Base-by-base conservation (phyloP, 2,329 filamentous ascomycete genomes). In the Ophiostoma montium region DNA sequence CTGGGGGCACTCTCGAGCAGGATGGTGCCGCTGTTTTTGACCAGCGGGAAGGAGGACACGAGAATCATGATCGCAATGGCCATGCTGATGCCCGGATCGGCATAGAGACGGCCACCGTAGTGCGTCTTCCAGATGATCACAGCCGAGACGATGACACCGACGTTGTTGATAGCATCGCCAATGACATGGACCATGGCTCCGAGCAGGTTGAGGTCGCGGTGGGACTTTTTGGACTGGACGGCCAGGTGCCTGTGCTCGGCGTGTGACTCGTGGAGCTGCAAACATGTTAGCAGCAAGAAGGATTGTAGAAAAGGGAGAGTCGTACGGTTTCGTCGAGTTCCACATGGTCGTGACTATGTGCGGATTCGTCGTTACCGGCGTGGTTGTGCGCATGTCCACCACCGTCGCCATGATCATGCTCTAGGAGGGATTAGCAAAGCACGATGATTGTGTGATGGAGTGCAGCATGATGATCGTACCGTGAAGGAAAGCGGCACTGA, bases 1-100 rank as follows among this genome's bases (percentile, higher is more conserved):
- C 62, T 59, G 0, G 84, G 83, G 0, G 76, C 78, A 52, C 76
- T 80, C 60, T 87, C 74, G 15, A 88, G 68, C 1, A 88, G 65
- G 47, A 88, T 85, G 31, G 67, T 67, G 5, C 82, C 83, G 46
- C 72, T 76, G 42, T 68, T 71, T 58, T 72, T 77, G 35, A 80
- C 70, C 52, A 87, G 66, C 0, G 81, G 80, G 12, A 81, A 56
- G 0, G 80, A 72, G 0, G 82, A 78, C 0, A 75, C 50, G 3
- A 86, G 65, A 36, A 88, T 86, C 73, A 87, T 81, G n/a, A 86
- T 52, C 2, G 80, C 74, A 56, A 88, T 89, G 46, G 72, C 79
- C 60, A 84, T 70, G 51, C 80, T 77, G 32, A 81, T 73, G 3
- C 71, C 80, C 0, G 84, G 84, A 58, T 89, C 84, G 5, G 80